Base-by-base conservation (phyloP, 78 protist species). In the Tieghemostelium lacteum region DNA sequence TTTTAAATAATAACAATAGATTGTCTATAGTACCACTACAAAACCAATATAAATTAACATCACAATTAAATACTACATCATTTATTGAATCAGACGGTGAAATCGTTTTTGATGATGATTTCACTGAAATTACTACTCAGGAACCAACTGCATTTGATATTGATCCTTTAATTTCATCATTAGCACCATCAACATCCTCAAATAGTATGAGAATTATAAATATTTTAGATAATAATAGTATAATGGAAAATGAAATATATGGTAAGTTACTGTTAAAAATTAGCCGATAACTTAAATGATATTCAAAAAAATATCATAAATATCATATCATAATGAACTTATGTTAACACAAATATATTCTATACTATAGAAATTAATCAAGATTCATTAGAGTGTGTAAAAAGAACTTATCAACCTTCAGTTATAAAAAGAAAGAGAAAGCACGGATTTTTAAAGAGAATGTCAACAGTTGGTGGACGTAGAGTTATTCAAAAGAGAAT, bases 361-460 rank as follows among this genome's bases (percentile, higher is more conserved):
- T 31, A 33, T 66, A 2, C 6, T 5, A 31, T 2, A 66, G 14
- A 42, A 14, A 66, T 14, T 66, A 4, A n/a, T n/a, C n/a, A 64
- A 33, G 75, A 69, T 58, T 16, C 24, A n/a, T 49, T 49, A 26
- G 88, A 83, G 45, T 61, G 66, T 42, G 20, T 69, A 39, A 83
- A 83, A 64, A 83, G 89, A 83, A 83, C 89, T 17, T 83, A 83
- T 58, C 89, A 83, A 83, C 89, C 89, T 69, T 83, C 89, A 40
- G 89, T 66, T 37, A 24, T 83, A 0, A 71, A 63, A 20, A 83
- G 89, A 69, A 83, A 83, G 89, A 66, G 89, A 69, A 83, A 74
- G 64, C 89, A 83, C 64, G 89, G 89, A 26, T 83, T 83, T 63
- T 45, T 66, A 17, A 45, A 34, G 17, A 83, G 89, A 69, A 37